phyloP scores from a whole-genome alignment of 345 rosid species.

The Eucalyptus cloeziana region DNA sequence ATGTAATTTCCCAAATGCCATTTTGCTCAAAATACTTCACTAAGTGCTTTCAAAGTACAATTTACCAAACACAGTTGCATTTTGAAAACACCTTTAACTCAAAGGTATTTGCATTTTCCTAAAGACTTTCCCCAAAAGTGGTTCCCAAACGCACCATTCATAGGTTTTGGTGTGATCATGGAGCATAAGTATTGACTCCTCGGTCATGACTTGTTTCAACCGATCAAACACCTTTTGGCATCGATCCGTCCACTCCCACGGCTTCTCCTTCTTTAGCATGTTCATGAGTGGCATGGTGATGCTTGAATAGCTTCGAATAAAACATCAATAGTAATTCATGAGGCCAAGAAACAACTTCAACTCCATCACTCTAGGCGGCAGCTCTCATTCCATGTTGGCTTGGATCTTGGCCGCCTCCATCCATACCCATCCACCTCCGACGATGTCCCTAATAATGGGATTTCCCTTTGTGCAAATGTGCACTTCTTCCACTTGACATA shows the following conservation, averaged over 20 bases:
- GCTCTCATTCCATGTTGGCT: not conserved
- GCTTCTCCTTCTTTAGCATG: not conserved
- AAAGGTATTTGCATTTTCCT: too few species aligned
- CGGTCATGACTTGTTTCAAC: not conserved
- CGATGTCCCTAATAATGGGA: not conserved
- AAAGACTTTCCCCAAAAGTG: too few species aligned
- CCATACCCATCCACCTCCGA: not conserved
- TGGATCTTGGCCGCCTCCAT: not conserved
- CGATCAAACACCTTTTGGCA: not conserved
- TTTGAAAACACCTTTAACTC: too few species aligned
- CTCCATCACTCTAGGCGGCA: accelerated
- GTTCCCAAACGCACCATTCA: not conserved
- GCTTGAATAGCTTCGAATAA: not conserved
- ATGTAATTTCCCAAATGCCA: too few species aligned
- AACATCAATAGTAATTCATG: not conserved
- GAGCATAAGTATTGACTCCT: not conserved
- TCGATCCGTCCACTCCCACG: not conserved
- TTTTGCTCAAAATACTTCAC: too few species aligned
- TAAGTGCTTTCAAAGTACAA: too few species aligned
- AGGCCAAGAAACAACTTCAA: not conserved
- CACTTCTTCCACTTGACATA: not conserved
- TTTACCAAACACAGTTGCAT: too few species aligned
- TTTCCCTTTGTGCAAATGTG: not conserved
- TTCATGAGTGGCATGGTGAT: not conserved
- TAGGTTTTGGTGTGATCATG: not conserved